phyloP scores from a whole-genome alignment of 441 rosid species.

The Euphorbia schlechtendalii region DNA sequence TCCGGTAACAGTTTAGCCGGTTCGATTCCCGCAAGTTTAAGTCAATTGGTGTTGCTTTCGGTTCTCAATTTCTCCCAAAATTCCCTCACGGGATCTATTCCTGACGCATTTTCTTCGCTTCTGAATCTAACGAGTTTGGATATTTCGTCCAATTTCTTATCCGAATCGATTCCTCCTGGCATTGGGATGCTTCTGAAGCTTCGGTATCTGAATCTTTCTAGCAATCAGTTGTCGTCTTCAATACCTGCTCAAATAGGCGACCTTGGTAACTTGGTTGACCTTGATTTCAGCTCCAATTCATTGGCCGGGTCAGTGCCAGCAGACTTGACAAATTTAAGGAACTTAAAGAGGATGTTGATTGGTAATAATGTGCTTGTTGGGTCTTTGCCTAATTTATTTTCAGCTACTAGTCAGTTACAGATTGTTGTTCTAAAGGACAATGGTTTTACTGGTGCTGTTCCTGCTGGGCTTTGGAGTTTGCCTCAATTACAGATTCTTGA shows the following conservation, averaged over 20 bases:
- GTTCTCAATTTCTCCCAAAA: slow-evolving; percentile 67
- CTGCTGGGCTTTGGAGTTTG: slow-evolving; percentile 45
- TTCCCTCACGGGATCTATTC: slow-evolving; percentile 59
- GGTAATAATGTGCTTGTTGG: slow-evolving; percentile 51
- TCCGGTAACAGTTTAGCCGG: slow-evolving; percentile 54
- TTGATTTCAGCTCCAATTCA: slow-evolving; percentile 80
- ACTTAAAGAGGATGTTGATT: slow-evolving; percentile 47
- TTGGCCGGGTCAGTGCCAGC: slow-evolving; percentile 70
- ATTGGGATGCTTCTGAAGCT: slow-evolving; percentile 50
- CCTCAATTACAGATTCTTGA: slow-evolving; percentile 59
- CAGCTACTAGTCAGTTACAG: slow-evolving; percentile 40
- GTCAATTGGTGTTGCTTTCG: slow-evolving; percentile 42
- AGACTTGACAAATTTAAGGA: slow-evolving; percentile 49
- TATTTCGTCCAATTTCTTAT: slow-evolving; percentile 60
- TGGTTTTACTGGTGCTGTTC: slow-evolving; percentile 49
- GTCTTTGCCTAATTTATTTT: slow-evolving; percentile 49
- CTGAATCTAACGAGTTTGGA: slow-evolving; percentile 51
- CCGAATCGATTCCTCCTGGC: slow-evolving; percentile 51
- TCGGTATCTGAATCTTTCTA: slow-evolving; percentile 55
- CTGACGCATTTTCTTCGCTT: slow-evolving; percentile 46
- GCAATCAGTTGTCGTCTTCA: slow-evolving; percentile 55
- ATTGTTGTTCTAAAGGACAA: slow-evolving; percentile 48
- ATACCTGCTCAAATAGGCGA: slow-evolving; percentile 63
- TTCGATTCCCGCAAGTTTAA: slow-evolving; percentile 52
- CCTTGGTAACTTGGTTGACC: slow-evolving; percentile 51